Base-by-base conservation (phyloP, 2,329 filamentous ascomycete species). In the Fusarium beomiforme region DNA sequence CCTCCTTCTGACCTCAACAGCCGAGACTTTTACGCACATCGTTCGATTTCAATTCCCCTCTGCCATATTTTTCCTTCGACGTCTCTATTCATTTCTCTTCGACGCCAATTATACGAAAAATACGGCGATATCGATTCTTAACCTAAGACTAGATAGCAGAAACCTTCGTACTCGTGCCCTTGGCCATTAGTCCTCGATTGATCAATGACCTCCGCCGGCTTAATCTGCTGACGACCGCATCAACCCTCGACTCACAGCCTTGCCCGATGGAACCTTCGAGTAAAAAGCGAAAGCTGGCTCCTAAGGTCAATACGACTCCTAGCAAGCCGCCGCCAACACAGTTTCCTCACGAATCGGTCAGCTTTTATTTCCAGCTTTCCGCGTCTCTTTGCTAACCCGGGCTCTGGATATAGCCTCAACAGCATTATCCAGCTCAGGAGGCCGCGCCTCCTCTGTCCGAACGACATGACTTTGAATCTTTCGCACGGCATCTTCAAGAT, bases 401-500 rank as follows among this genome's bases (percentile, higher is more conserved):
- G 49, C 54, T 55, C 39, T 60, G 60, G 50, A 62, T 64, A 65
- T 50, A 77, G 70, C 72, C 77, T 53, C 78, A 77, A 59, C 79
- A 80, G 58, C 77, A 81, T 29, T 78, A 78, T 78, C 69, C 81
- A 74, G 73, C 77, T 70, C 78, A 83, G 79, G 82, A 85, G 79
- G 75, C 80, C 59, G 77, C 80, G 66, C 77, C 82, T 26, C 61
- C 80, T 65, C 78, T 78, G 73, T 77, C 79, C 59, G 85, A 89
- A 74, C 85, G 87, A 71, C 85, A 88, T 79, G 89, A 91, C 75
- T 91, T 91, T 80, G 89, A 91, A 79, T 86, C 88, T 57, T 91
- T 91, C 77, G 89, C 89, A 65, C 86, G 89, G 49, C 89, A 91
- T 81, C 85, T 91, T 46, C 89, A 91, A 77, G 89, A 91, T 85